phyloP scores from a whole-genome alignment of 805 yeast genomes.

The Candida golubevii region DNA sequence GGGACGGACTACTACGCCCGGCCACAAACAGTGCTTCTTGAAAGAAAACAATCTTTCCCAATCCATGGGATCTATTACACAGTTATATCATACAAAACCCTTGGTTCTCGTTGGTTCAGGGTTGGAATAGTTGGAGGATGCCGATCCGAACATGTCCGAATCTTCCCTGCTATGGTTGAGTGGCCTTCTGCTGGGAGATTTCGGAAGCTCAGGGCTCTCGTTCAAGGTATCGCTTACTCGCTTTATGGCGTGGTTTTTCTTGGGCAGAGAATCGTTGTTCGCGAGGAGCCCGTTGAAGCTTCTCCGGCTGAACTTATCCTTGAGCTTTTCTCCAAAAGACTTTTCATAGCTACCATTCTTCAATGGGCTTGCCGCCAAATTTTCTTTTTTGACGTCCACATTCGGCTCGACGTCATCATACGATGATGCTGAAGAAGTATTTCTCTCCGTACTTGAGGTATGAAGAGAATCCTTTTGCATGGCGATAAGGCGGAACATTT shows the following conservation, averaged over 20 bases:
- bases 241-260: slow-evolving; percentile 4
- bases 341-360: not conserved
- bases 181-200: slow-evolving; percentile 6
- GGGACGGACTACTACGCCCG: slow-evolving; percentile 5
- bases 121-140: slow-evolving; percentile 12
- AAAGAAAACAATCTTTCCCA: not conserved
- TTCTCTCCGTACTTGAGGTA: slow-evolving; percentile 1
- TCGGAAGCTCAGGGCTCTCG: slow-evolving; percentile 2
- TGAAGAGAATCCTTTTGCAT: slow-evolving; percentile 8
- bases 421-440: not conserved
- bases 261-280: not conserved
- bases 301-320: slow-evolving; percentile 9
- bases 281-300: slow-evolving; percentile 1
- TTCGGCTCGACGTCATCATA: not conserved
- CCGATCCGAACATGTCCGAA: slow-evolving; percentile 11
- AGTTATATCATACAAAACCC: slow-evolving; percentile 8
- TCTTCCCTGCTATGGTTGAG: slow-evolving; percentile 8
- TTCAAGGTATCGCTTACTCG: slow-evolving; percentile 15
- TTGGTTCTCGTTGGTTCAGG: slow-evolving; percentile 13
- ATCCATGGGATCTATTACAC: not conserved
- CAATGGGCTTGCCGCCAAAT: not conserved
- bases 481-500: slow-evolving; percentile 49
- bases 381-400: not conserved
- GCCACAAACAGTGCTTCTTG: not conserved
- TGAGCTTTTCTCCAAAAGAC: slow-evolving; percentile 14